Percentiles rank a stretch among this genome's conserved stretches.
Conservation (phyloP, 495 filamentous ascomycete genomes). For the Amphirosellinia nigrospora region DNA sequence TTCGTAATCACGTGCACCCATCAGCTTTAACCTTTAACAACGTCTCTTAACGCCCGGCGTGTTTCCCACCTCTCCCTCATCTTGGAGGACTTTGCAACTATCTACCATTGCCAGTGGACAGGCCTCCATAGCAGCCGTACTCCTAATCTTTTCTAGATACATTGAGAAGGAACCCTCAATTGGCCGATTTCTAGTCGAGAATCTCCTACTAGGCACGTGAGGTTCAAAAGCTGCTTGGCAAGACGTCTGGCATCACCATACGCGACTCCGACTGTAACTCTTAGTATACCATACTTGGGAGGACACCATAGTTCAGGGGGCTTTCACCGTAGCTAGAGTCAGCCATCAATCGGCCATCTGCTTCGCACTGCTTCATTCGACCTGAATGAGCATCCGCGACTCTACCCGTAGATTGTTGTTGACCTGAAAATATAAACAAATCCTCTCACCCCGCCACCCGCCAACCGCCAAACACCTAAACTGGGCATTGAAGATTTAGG, state of each 20-base stretch:
- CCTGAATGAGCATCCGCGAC: constrained; percentile 15
- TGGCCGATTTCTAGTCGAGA: neutral
- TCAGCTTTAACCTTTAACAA: constrained; percentile 23
- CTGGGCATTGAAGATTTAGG: neutral
- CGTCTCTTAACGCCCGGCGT: neutral
- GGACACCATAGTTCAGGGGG: constrained; percentile 16
- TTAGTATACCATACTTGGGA: constrained; percentile 16
- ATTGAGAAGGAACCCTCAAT: neutral
- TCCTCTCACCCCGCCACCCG: neutral
- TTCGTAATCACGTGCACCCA: constrained; percentile 22
- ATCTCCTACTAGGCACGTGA: neutral
- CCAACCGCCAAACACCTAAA: neutral
- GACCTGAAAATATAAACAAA: constrained; percentile 23
- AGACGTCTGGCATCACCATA: constrained; percentile 10
- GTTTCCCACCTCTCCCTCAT: neutral
- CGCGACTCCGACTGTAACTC: constrained; percentile 11
- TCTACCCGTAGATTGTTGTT: constrained; percentile 27
- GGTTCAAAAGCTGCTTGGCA: constrained; percentile 1
- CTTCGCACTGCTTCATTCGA: constrained; percentile 12
- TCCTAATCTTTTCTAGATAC: neutral
- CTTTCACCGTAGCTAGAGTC: constrained; percentile 28
- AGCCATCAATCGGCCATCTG: constrained; percentile 26
- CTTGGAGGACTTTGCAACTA: constrained; percentile 2
- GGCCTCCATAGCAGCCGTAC: neutral
- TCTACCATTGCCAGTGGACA: neutral